Evolutionary conservation across 192 early-diverging fungal genomes (phyloP), one percentile per base, ranked within the genome.

Genomic region (Geranomyces michiganensis): DNA sequence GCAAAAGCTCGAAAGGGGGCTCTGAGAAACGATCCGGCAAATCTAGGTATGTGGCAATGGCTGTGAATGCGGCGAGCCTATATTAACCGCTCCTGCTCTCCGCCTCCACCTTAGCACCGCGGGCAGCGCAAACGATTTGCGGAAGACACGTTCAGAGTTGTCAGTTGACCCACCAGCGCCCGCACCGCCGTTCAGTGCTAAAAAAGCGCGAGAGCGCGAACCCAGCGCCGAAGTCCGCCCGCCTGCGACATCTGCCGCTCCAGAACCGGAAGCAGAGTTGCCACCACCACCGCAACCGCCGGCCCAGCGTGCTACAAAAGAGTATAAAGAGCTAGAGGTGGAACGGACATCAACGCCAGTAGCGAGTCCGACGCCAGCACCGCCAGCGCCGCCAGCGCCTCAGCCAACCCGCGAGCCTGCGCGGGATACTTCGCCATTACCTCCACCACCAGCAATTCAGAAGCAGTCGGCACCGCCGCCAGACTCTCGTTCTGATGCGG

Each of bases 271-370:
- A 27, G 36, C 36, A 10, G 36, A 41, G 3, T 51, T 60, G 65
- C 48, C 22, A 1, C 51, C 10, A 67, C 71, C 71, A 29, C 49
- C 27, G 30, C 47, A 46, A 26, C 67, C 64, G 31, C 76, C 56
- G 27, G 36, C 53, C 22, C 72, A 47, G n/a, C 66, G 68, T 27
- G 29, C 78, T 45, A 46, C 56, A 27, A 41, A 74, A 33, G 56
- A 36, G 27, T 41, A 58, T 46, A 10, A 67, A 36, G 8, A 22
- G 26, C 33, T 24, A 4, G n/a, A 76, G 62, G 62, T 12, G 26
- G 14, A 64, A 17, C 51, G 47, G 26, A 32, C 62, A 6, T 19
- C 68, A 46, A 10, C 68, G 43, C 36, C 49, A 45, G 66, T 27
- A 67, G 26, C 73, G 61, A n/a, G 67, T 32, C 55, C 61, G 36